A percentile compares a stretch with the other conserved stretches of the same genome.
phyloP scores from a whole-genome alignment of 306 rosid species.

The Macrotyloma uniflorum region DNA sequence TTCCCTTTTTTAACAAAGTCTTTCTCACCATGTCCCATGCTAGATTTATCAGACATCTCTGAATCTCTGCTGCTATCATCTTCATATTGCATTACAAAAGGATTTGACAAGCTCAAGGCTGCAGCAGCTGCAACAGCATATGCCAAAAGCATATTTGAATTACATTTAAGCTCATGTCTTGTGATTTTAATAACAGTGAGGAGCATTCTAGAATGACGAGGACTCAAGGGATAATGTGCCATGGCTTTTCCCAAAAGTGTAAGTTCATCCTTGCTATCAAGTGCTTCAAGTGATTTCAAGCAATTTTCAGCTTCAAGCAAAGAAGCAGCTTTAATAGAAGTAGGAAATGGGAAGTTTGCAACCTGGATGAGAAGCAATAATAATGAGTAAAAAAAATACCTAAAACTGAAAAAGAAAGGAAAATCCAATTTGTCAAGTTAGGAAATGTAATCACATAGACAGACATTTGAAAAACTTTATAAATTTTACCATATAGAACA shows the following conservation, averaged over 20 bases:
- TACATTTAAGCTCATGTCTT: constrained; percentile 51
- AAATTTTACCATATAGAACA: neutral
- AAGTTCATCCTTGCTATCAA: constrained; percentile 64
- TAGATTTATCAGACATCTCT: constrained; percentile 44
- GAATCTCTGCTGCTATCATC: constrained; percentile 49
- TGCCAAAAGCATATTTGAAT: constrained; percentile 67
- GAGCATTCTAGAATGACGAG: constrained; percentile 95
- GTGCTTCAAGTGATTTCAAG: constrained; percentile 87
- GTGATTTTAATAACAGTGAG: constrained; percentile 70
- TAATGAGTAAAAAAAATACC: neutral
- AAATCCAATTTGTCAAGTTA: neutral
- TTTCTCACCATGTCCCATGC: constrained; percentile 34
- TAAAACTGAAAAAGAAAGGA: neutral
- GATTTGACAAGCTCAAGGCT: constrained; percentile 86
- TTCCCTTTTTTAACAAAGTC: constrained; percentile 56
- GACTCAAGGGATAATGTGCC: constrained; percentile 92
- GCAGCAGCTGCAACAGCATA: constrained; percentile 87
- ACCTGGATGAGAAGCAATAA: constrained; percentile 54
- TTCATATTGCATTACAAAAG: constrained; percentile 72
- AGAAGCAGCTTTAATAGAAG: constrained; percentile 67
- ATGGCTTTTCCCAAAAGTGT: constrained; percentile 81
- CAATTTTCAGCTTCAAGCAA: constrained; percentile 83
- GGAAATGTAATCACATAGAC: constrained; percentile 24
- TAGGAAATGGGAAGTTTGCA: constrained; percentile 86
- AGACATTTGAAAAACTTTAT: constrained; percentile 14